A percentile compares a stretch with the other conserved stretches of the same genome.
phyloP scores from a whole-genome alignment of 2,329 filamentous ascomycete genomes.

The Xylariaceae sp. region DNA sequence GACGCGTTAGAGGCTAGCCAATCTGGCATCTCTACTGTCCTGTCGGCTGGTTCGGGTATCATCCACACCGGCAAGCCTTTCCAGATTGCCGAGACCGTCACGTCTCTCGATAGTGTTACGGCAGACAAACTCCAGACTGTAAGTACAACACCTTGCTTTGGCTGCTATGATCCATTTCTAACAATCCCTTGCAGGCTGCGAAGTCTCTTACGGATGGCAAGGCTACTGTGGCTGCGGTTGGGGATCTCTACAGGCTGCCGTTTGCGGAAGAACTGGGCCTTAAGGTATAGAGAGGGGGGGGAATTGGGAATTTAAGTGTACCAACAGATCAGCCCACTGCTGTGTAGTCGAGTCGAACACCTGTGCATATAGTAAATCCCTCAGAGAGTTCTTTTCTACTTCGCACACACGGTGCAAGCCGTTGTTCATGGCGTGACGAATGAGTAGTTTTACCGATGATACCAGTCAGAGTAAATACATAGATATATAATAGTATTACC shows the following conservation, averaged over 20 bases:
- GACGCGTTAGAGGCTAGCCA: conserved; percentile 82
- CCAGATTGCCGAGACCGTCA: conserved; percentile 78
- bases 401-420: neutral
- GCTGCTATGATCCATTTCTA: conserved; percentile 3
- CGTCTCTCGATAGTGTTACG: conserved; percentile 79
- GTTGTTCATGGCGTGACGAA: neutral
- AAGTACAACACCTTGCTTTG: conserved; percentile 45
- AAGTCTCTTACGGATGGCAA: conserved; percentile 86
- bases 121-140: conserved; percentile 84
- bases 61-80: conserved; percentile 80
- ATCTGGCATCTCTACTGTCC: conserved; percentile 74
- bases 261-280: conserved; percentile 94
- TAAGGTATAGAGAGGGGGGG: conserved; percentile 72
- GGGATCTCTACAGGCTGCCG: conserved; percentile 87
- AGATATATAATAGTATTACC: neutral
- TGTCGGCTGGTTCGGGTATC: conserved; percentile 82
- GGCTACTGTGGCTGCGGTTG: conserved; percentile 85
- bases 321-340: conserved; percentile 44
- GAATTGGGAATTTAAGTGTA: conserved; percentile 42
- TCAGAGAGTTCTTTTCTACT: conserved; percentile 39
- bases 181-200: conserved; percentile 66
- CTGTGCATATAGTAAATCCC: conserved; percentile 51
- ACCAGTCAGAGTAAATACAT: neutral
- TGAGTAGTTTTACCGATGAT: neutral
- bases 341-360: conserved; percentile 43